Conservation (phyloP, 768 basidiomycete genomes). For the Lentinula lateritia region DNA sequence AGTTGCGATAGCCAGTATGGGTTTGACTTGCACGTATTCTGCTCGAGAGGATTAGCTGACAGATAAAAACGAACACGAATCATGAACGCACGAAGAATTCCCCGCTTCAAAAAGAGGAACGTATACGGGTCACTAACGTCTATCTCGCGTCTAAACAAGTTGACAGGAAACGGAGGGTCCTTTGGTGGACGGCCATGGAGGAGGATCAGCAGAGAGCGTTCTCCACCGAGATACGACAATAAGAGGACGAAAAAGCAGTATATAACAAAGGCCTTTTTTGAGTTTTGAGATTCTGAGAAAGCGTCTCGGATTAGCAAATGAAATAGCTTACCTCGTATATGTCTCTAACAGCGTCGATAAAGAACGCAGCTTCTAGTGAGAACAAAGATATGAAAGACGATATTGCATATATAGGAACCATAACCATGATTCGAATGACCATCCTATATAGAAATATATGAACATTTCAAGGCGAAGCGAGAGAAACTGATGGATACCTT, state of each 20-base stretch:
- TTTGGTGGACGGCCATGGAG: constrained; percentile 90
- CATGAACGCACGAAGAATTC: constrained; percentile 71
- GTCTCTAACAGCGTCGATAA: constrained; percentile 92
- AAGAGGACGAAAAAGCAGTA: constrained; percentile 88
- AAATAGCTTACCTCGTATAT: constrained; percentile 78
- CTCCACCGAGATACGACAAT: constrained; percentile 84
- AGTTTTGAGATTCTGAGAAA: neutral
- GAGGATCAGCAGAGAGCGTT: constrained; percentile 86
- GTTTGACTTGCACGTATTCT: constrained; percentile 99
- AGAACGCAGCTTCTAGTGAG: constrained; percentile 91
- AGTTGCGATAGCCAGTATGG: constrained; percentile 78
- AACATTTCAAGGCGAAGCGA: neutral
- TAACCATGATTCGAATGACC: constrained; percentile 93
- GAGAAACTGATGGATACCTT: constrained; percentile 44
- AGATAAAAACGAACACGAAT: neutral
- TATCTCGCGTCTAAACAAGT: constrained; percentile 76
- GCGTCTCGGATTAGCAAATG: neutral
- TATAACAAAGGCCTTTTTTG: constrained; percentile 79
- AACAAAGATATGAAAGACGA: constrained; percentile 90
- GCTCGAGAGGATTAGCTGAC: constrained; percentile 7
- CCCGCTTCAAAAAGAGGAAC: constrained; percentile 89
- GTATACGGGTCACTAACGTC: constrained; percentile 95
- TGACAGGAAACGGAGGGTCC: constrained; percentile 80
- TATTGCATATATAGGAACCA: constrained; percentile 92
- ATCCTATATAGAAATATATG: constrained; percentile 40